Evolutionary conservation across 108 stramenopile genomes (phyloP).

Genomic region (Conticribra guillardii): DNA sequence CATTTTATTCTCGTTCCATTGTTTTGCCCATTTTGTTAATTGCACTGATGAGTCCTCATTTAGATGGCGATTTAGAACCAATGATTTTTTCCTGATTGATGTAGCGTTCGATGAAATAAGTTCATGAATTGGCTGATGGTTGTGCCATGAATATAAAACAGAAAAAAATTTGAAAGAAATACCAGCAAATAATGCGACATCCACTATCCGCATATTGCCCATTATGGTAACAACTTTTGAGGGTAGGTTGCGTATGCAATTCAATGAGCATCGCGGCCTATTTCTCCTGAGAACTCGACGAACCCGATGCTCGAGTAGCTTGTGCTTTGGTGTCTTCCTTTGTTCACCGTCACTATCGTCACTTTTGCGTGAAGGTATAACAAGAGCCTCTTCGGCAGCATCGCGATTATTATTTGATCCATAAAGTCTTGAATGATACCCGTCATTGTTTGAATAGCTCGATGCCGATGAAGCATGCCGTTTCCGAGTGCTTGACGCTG

Average conservation of each 20-base stretch:
- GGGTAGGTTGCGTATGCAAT: neutral
- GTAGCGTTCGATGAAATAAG: neutral
- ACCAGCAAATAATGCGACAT: slow-evolving; percentile 15
- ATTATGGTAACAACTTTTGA: slow-evolving; percentile 17
- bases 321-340: slow-evolving; percentile 9
- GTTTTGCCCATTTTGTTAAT: slow-evolving; percentile 17
- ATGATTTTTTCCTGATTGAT: neutral
- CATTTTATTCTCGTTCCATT: slow-evolving; percentile 34
- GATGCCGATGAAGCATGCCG: neutral
- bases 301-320: neutral
- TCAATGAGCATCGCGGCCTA: neutral
- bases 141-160: slow-evolving; percentile 12
- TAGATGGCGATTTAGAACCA: neutral
- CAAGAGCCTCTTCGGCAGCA: neutral
- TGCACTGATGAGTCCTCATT: neutral
- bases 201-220: slow-evolving; percentile 7
- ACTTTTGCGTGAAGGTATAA: neutral
- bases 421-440: neutral
- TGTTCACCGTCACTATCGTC: slow-evolving; percentile 7
- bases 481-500: neutral
- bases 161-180: slow-evolving; percentile 11
- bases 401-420: neutral
- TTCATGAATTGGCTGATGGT: neutral
- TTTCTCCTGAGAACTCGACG: neutral
- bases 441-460: neutral